Evolutionary conservation across 495 filamentous ascomycete species (phyloP), one percentile per base, ranked within the genome.

Genomic region (Xylona heveae): DNA sequence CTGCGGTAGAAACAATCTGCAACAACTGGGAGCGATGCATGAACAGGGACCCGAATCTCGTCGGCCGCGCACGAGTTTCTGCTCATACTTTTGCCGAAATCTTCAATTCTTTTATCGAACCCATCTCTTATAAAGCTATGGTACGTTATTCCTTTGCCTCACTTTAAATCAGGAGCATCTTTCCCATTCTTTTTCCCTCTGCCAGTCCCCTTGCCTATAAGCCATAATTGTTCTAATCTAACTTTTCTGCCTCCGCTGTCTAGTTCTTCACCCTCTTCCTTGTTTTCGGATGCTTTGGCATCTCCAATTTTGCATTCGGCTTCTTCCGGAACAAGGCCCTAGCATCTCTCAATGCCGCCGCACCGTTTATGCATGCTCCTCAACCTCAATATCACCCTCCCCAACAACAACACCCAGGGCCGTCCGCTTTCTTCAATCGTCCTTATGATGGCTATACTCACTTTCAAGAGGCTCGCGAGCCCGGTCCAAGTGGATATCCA

Each of bases 1-100:
- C 83, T 0, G 78, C 78, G 0, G 59, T 95, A 42, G 63, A 80
- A 42, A 53, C 42, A 0, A 50, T 69, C 3, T 97, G 88, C 45
- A 61, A 70, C 20, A 62, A 68, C 24, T 95, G 85, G 88, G 68
- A 74, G 35, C 53, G 54, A 3, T 97, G 88, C 48, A 94, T 94
- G 84, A 64, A 77, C 32, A 62, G 59, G 7, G 73, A 85, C 44
- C 66, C 76, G 10, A 48, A 57, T 10, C 61, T 61, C 34, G 66
- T 82, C 15, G 74, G 66, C 6, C 57, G 71, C 3, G 75, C 74
- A 7, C 64, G 60, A 36, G 59, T 84, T 19, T 68, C 62, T 28
- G 78, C 78, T n/a, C 59, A 67, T 24, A 81, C 76, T 0, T 80
- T 81, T 61, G 84, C 73, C 31, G 71, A 74, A 45, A 91, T 84